These are phyloP conservation scores for Aphanomyces stellatus DNA, from an alignment of 352 stramenopile species.

Conservation along the genomic window DNA sequence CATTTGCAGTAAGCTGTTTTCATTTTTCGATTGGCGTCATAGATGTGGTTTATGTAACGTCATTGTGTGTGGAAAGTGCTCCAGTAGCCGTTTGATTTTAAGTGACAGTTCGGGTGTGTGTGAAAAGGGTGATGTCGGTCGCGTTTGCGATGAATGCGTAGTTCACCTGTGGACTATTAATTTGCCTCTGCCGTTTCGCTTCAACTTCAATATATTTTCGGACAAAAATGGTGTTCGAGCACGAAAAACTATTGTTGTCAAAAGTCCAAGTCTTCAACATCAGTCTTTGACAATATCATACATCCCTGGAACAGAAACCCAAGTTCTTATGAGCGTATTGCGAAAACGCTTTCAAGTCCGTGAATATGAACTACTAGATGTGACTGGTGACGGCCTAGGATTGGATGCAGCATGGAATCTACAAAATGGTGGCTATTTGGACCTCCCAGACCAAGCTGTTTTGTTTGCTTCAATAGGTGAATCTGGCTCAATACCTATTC, in stretches of 20 bases:
- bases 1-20: constrained; percentile 65
- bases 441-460: constrained; percentile 48
- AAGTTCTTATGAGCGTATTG: constrained; percentile 63
- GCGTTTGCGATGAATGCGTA: constrained; percentile 70
- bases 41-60: constrained; percentile 74
- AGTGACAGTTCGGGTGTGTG: constrained; percentile 35
- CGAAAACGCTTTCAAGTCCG: constrained; percentile 73
- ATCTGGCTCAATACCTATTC: constrained; percentile 26
- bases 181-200: constrained; percentile 37
- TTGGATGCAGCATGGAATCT: constrained; percentile 35
- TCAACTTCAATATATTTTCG: constrained; percentile 27
- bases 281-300: constrained; percentile 73
- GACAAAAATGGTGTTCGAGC: not conserved
- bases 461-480: constrained; percentile 74
- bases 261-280: constrained; percentile 69
- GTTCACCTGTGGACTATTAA: constrained; percentile 74
- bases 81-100: constrained; percentile 36
- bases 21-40: constrained; percentile 76
- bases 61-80: constrained; percentile 77
- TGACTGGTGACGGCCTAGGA: constrained; percentile 37
- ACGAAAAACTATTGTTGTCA: constrained; percentile 64
- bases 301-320: constrained; percentile 64
- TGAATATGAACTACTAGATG: constrained; percentile 67
- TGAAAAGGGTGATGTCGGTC: constrained; percentile 44
- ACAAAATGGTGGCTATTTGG: constrained; percentile 27